Evolutionary conservation across 495 filamentous ascomycete genomes (phyloP), one percentile per base, ranked within the genome.

Genomic region (Rostrohypoxylon terebratum): DNA sequence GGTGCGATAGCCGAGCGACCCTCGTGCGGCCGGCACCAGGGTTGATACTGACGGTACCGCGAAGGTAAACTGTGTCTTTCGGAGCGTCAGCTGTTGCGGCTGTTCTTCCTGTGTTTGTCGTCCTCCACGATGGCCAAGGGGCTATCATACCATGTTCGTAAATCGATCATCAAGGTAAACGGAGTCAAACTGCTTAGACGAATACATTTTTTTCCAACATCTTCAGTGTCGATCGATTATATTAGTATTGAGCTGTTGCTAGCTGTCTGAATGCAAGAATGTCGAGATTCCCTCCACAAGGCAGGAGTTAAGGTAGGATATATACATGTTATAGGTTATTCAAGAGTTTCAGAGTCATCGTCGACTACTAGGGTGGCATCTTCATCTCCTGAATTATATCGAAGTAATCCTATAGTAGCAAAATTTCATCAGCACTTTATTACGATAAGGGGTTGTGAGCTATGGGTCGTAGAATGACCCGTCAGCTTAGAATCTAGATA

Each of bases 321-420:
- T 3, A 13, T 36, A 18, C 10, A 16, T 5, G n/a, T 62, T 8
- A n/a, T 16, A 54, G 14, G 9, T 25, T 36, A 69, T 36, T 64
- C 31, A 23, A 36, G 50, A 36, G 33, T 54, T 28, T 66, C 62
- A 2, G 62, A 63, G 48, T 60, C 34, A 13, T 71, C 50, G 33
- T 51, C 63, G 14, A 63, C 40, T 23, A 63, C 40, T 23, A 66
- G 42, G 14, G 68, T 71, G 34, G 63, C 36, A 44, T 71, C 68
- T 28, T 66, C 68, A 14, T 71, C 68, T 57, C 48, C 40, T 44
- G 54, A 36, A 62, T 57, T 66, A 14, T 42, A 42, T 51, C 66
- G 58, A 14, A 71, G 68, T 50, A 71, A 55, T 33, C 58, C 68
- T 71, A 16, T 25, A 42, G 7, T 31, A 31, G 18, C 20, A n/a